A percentile compares a stretch with the other conserved stretches of the same genome.
These are phyloP conservation scores for Entomortierella lignicola DNA, from an alignment of 192 early-diverging fungal genomes.

Conservation along the genomic window DNA sequence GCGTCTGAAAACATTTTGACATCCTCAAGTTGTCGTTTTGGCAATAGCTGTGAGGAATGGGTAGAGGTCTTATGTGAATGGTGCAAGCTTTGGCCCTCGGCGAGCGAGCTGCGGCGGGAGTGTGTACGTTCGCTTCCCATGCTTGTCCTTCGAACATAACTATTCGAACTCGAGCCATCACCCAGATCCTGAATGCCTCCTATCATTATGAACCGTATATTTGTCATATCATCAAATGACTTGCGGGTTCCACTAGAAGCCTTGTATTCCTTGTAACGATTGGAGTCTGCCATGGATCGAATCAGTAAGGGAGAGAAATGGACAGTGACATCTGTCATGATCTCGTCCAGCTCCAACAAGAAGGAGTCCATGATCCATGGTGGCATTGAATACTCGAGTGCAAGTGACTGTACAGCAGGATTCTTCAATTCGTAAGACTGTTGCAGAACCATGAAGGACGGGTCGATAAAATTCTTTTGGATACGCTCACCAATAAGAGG, in stretches of 20 bases:
- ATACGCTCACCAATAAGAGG: slow-evolving; percentile 40
- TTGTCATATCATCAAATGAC: slow-evolving; percentile 49
- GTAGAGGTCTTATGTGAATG: slow-evolving; percentile 62
- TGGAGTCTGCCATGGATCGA: slow-evolving; percentile 36
- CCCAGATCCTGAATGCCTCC: slow-evolving; percentile 63
- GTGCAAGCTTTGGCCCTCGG: slow-evolving; percentile 35
- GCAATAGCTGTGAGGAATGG: slow-evolving; percentile 44
- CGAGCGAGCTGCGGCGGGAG: slow-evolving; percentile 48
- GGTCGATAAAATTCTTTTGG: slow-evolving; percentile 61
- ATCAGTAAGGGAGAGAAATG: slow-evolving; percentile 59
- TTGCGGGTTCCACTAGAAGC: slow-evolving; percentile 37
- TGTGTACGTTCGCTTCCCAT: slow-evolving; percentile 57
- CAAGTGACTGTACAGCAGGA: slow-evolving; percentile 57
- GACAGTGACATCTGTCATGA: slow-evolving; percentile 56
- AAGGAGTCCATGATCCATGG: slow-evolving; percentile 68
- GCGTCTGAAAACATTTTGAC: slow-evolving; percentile 56
- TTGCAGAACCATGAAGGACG: slow-evolving; percentile 56
- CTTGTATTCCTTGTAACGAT: slow-evolving; percentile 55
- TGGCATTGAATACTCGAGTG: slow-evolving; percentile 53
- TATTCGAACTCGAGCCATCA: slow-evolving; percentile 35
- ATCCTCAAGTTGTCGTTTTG: slow-evolving; percentile 51
- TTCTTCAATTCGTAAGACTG: slow-evolving; percentile 60
- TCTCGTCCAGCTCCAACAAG: slow-evolving; percentile 56
- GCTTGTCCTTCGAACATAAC: slow-evolving; percentile 55
- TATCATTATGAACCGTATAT: slow-evolving; percentile 58